Evolutionary conservation across 306 rosid genomes (phyloP), one percentile per base, ranked within the genome.

Genomic region (Pachyrhizus erosus): DNA sequence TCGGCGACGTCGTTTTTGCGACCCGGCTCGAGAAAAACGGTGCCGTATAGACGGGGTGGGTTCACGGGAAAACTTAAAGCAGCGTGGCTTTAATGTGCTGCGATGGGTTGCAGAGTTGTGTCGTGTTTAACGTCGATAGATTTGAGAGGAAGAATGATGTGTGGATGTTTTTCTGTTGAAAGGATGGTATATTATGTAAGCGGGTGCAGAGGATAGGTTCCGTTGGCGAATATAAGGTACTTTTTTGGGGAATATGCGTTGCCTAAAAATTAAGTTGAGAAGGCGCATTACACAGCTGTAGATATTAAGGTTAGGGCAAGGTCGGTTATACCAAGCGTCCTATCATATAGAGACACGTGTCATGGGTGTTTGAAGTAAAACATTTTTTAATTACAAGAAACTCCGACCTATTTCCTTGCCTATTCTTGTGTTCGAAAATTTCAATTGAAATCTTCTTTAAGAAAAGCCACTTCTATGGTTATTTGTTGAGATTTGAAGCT

Each of bases 1-100:
- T 43, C 31, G 9, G 33, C 87, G 84, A 80, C 87, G 90, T 72
- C 90, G 90, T 87, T 80, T 84, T 70, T 0, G 7, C 3, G 57
- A 13, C 39, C 64, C 54, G 26, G 43, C 27, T 37, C 6, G 20
- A 20, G 5, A 1, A 54, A 58, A 73, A 67, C 84, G 82, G 0
- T 80, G 80, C 12, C 84, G 83, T 78, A 33, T 76, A 0, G 0
- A 11, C 18, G 0, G n/a, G 23, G 70, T 70, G 55, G 60, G 61
- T 60, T 76, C 60, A 40, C 21, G 73, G 20, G 65, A 48, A 37
- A 64, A 39, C 29, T 18, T 24, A 70, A 52, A 51, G 15, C 48
- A 27, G 5, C 1, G 13, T 1, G 18, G 68, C 26, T 7, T 39
- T 57, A 23, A 7, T 49, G 2, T 5, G 1, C 1, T 88, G 66